A percentile compares a stretch with the other conserved stretches of the same genome.
Evolutionary conservation across 1,284 basidiomycete species (phyloP).

Genomic region (Pseudozyma pruni): DNA sequence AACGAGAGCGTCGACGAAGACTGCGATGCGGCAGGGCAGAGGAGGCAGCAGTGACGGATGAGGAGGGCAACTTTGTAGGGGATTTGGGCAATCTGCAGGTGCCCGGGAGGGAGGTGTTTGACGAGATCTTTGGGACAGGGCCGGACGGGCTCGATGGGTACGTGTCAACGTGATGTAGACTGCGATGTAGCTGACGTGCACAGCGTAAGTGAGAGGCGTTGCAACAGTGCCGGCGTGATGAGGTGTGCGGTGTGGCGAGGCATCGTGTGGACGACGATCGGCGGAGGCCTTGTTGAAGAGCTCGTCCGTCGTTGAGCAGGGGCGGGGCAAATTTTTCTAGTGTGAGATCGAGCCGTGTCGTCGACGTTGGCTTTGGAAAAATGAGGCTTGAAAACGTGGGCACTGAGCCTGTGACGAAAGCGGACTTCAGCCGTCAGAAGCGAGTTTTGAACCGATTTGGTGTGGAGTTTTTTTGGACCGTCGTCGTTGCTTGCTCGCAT

Average conservation of each 20-base stretch:
- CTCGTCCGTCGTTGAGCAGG: too few species aligned
- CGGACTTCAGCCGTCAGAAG: neutral
- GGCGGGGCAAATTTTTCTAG: neutral
- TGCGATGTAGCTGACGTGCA: neutral
- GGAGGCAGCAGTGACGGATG: slow-evolving; percentile 24
- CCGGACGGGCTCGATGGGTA: slow-evolving; percentile 51
- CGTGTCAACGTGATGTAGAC: slow-evolving; percentile 49
- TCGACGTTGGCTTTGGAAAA: neutral
- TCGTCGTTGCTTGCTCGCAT: neutral
- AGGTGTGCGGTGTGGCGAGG: too few species aligned
- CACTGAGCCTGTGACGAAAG: too few species aligned
- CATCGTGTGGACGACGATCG: too few species aligned
- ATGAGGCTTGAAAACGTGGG: too few species aligned
- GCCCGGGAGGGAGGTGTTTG: slow-evolving; percentile 64
- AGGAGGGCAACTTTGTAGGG: slow-evolving; percentile 23
- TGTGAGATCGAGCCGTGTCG: neutral
- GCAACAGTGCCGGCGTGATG: too few species aligned
- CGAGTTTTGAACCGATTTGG: too few species aligned
- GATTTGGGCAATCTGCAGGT: slow-evolving; percentile 58
- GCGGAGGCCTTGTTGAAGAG: neutral
- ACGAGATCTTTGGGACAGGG: slow-evolving; percentile 62
- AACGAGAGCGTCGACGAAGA: slow-evolving; percentile 43
- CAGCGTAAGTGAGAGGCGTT: too few species aligned
- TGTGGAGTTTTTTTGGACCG: too few species aligned
- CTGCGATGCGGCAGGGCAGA: too few species aligned